Conservation (phyloP, 257 asterid species). For the Solanum etuberosum region DNA sequence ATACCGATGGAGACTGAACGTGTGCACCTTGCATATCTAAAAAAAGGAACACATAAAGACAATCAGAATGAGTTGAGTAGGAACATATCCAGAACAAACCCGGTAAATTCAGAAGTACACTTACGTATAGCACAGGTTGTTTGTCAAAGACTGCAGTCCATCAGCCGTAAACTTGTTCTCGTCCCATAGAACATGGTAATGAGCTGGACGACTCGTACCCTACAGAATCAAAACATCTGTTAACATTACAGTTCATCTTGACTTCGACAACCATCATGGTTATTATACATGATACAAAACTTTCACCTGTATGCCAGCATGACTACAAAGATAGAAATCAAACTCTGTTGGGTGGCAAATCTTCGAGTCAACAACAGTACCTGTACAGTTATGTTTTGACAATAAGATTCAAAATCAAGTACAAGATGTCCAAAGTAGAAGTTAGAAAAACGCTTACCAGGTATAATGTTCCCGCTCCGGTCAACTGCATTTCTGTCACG, state of each 20-base stretch:
- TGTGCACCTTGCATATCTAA: conserved; percentile 89
- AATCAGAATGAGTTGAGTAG: neutral
- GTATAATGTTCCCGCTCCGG: conserved; percentile 80
- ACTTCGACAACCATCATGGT: neutral
- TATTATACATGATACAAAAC: neutral
- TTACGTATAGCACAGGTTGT: conserved; percentile 93
- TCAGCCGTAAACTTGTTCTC: conserved; percentile 89
- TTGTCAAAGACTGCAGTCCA: conserved; percentile 67
- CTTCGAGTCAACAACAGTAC: conserved; percentile 91
- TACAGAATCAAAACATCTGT: conserved; percentile 1
- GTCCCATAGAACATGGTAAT: conserved; percentile 92
- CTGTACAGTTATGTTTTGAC: conserved; percentile 15
- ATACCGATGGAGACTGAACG: conserved; percentile 93
- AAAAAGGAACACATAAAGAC: neutral
- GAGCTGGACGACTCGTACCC: conserved; percentile 95
- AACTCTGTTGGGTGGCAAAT: conserved; percentile 96
- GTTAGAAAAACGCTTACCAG: conserved; percentile 31
- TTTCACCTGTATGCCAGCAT: conserved; percentile 87
- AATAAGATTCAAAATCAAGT: neutral
- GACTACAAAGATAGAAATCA: conserved; percentile 94
- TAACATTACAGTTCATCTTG: neutral
- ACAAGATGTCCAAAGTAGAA: neutral
- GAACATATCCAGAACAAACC: neutral
- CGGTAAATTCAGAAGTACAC: neutral
- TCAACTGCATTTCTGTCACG: conserved; percentile 52